phyloP scores from a whole-genome alignment of 2,329 filamentous ascomycete genomes.

The Neonectria coccinea region DNA sequence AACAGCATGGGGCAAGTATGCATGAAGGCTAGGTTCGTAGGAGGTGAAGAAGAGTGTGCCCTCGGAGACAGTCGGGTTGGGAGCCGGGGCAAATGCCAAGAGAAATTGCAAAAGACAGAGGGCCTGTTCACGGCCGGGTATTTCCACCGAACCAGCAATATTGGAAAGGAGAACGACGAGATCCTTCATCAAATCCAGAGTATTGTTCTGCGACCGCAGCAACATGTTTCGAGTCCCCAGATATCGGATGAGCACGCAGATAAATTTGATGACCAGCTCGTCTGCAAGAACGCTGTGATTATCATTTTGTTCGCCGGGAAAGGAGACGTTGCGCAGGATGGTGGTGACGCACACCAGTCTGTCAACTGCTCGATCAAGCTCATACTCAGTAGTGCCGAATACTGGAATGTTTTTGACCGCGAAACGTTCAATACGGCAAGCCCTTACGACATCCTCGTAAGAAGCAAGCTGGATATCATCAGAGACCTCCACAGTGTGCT shows the following conservation, averaged over 20 bases:
- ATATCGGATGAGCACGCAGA: constrained; percentile 85
- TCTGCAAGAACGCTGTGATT: constrained; percentile 84
- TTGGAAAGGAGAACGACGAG: constrained; percentile 90
- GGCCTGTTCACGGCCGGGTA: constrained; percentile 89
- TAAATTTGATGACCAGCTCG: constrained; percentile 81
- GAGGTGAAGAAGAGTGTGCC: constrained; percentile 78
- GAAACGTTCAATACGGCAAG: constrained; percentile 80
- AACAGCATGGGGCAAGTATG: constrained; percentile 89
- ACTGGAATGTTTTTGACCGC: constrained; percentile 77
- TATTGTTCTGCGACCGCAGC: constrained; percentile 83
- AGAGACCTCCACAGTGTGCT: constrained; percentile 86
- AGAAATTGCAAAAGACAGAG: constrained; percentile 89
- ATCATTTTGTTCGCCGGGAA: constrained; percentile 68
- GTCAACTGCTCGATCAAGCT: constrained; percentile 88
- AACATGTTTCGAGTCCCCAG: constrained; percentile 91
- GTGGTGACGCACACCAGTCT: constrained; percentile 91
- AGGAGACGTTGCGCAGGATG: constrained; percentile 92
- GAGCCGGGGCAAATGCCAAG: constrained; percentile 87
- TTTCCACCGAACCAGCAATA: constrained; percentile 80
- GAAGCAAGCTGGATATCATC: constrained; percentile 85
- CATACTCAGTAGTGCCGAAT: constrained; percentile 82
- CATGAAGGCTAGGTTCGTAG: constrained; percentile 84
- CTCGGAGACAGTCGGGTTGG: constrained; percentile 70
- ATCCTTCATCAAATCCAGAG: constrained; percentile 97
- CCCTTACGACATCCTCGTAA: constrained; percentile 88